Evolutionary conservation across 73 alveolate species (phyloP), one percentile per base, ranked within the genome.

Genomic region (Breviolum minutum): DNA sequence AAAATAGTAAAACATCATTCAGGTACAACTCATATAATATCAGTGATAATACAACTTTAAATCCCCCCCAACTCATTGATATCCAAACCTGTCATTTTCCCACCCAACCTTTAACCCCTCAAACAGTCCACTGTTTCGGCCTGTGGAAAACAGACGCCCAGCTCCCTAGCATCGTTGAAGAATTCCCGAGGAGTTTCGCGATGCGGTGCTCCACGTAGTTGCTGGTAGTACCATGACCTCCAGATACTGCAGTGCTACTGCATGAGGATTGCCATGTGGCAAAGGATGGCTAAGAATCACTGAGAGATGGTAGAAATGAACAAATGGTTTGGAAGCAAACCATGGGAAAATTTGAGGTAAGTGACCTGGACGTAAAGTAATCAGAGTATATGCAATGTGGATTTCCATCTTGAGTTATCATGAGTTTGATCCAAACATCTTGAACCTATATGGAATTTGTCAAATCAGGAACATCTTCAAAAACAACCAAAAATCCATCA

Each of bases 131-230:
- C n/a, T 40, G 54, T 0, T 40, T 54, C 26, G 29, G 94, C 94
- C 94, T 86, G 94, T 24, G 94, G 94, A 63, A 86, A 86, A 79
- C 69, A 86, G 17, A 86, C 80, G 13, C 94, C 94, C 94, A 86
- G 79, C 20, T 63, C 94, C 79, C 24, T n/a, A 24, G 76, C 76
- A n/a, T 20, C 24, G 69, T 40, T 22, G 77, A 68, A 22, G n/a
- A 13, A 26, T 8, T 79, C 64, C 63, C 16, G 62, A 12, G 87
- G 87, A 4, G 90, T 32, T 29, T 13, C 32, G 69, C 29, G 48
- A 63, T n/a, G n/a, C n/a, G 81, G 8, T 86, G 64, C 29, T 12
- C 63, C 66, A 22, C 60, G 73, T 7, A 86, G 80, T 63, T 86
- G 94, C 79, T 61, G 79, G 64, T 63, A 63, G 80, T 86, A 86